Evolutionary conservation across 2,329 filamentous ascomycete species (phyloP).

Genomic region (Ophiostoma piceae): DNA sequence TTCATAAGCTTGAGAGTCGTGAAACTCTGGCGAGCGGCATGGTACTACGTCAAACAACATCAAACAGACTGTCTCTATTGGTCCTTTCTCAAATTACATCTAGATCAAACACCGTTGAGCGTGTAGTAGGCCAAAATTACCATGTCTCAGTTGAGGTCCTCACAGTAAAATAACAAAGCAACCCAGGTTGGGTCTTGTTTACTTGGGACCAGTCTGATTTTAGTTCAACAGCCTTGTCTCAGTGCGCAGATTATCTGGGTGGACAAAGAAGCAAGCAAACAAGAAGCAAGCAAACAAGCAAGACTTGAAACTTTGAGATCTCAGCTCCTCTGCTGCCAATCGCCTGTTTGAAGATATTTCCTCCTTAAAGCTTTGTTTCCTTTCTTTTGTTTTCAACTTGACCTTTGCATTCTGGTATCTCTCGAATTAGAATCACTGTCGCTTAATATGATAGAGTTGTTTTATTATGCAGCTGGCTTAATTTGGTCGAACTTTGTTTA

Average conservation of each 20-base stretch:
- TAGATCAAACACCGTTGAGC: background rate
- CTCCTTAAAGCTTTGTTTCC: background rate
- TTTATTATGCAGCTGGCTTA: too few species aligned
- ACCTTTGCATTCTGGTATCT: background rate
- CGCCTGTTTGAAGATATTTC: background rate
- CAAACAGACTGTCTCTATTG: background rate
- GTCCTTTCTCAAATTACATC: background rate
- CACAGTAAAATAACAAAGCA: background rate
- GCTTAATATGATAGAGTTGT: too few species aligned
- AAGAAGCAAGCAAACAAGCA: background rate
- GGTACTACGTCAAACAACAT: background rate
- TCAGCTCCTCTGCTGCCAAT: background rate
- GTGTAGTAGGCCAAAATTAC: background rate
- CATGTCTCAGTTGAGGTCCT: background rate
- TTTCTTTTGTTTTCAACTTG: background rate
- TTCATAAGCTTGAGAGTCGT: background rate
- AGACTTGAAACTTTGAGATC: background rate
- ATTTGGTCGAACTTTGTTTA: too few species aligned
- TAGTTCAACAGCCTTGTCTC: constrained; percentile 3
- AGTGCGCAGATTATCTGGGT: background rate
- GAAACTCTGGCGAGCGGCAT: background rate
- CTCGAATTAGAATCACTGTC: too few species aligned
- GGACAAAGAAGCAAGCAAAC: background rate
- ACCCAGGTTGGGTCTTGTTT: background rate
- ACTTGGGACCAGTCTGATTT: background rate